Evolutionary conservation across 768 basidiomycete species (phyloP).

Genomic region (Rhodotorula diobovata): DNA sequence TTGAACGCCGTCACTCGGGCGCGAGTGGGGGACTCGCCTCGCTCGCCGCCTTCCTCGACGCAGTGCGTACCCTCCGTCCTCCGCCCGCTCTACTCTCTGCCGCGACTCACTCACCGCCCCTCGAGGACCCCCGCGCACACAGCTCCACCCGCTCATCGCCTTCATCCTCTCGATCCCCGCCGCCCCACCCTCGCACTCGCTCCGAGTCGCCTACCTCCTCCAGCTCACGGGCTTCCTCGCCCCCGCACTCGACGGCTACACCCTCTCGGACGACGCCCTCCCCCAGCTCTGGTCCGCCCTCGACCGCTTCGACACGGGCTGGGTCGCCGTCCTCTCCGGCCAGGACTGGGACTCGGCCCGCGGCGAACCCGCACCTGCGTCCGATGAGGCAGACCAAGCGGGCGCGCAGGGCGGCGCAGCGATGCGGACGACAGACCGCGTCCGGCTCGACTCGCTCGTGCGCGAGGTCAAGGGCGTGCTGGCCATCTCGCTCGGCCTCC

Average conservation of each 20-base stretch:
- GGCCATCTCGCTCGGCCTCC: constrained; percentile 11
- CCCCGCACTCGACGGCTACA: constrained; percentile 25
- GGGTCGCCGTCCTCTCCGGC: constrained; percentile 20
- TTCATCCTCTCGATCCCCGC: constrained; percentile 31
- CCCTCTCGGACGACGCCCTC: constrained; percentile 1
- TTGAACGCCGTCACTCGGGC: constrained; percentile 19
- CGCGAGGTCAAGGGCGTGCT: constrained; percentile 6
- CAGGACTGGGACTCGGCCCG: constrained; percentile 11
- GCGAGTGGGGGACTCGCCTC: neutral
- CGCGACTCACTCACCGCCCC: neutral
- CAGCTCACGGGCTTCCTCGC: constrained; percentile 22
- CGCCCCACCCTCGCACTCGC: constrained; percentile 13
- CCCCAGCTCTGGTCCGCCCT: neutral
- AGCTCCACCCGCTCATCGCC: constrained; percentile 17
- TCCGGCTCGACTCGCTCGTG: constrained; percentile 23
- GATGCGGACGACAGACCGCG: constrained; percentile 24
- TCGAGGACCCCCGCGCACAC: neutral
- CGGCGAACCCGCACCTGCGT: neutral
- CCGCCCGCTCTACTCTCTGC: accelerated
- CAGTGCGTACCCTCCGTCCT: neutral
- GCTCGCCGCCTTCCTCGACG: constrained; percentile 21
- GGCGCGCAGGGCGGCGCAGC: neutral
- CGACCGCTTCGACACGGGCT: constrained; percentile 16
- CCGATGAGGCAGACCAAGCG: accelerated
- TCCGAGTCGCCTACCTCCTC: constrained; percentile 27